Evolutionary conservation across 805 yeast genomes (phyloP).

Genomic region (Pichia ethanolica): DNA sequence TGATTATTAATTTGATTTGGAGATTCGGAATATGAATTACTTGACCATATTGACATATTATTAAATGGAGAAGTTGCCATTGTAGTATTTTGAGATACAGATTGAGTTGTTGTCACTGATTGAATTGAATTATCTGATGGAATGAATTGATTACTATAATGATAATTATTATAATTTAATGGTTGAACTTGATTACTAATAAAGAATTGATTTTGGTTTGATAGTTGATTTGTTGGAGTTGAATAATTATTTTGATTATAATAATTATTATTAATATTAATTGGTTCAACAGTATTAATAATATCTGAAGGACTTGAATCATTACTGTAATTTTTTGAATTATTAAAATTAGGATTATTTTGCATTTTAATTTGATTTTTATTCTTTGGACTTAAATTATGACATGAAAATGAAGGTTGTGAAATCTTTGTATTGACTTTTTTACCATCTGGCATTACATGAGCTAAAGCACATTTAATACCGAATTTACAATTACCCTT

Average conservation of each 20-base stretch:
- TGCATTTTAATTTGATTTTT: neutral
- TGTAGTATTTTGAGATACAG: conserved; percentile 9
- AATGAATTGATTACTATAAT: neutral
- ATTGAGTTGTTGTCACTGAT: neutral
- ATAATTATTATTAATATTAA: neutral
- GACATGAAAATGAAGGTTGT: conserved; percentile 12
- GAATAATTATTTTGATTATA: neutral
- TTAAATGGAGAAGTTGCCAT: conserved; percentile 21
- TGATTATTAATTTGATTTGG: neutral
- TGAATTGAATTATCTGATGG: neutral
- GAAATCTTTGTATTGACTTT: conserved; percentile 50
- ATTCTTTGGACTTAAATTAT: no score
- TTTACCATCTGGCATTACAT: conserved; percentile 83
- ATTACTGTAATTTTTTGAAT: neutral
- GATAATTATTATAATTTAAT: neutral
- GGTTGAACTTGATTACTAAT: neutral
- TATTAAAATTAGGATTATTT: neutral
- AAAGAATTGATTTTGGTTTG: neutral
- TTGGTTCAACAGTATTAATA: conserved; percentile 5
- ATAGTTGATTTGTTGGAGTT: neutral
- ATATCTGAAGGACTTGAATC: conserved; percentile 1
- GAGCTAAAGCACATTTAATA: conserved; percentile 88
- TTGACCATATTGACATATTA: conserved; percentile 11
- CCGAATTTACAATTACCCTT: conserved; percentile 98
- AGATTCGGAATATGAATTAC: neutral